phyloP scores from a whole-genome alignment of 768 basidiomycete species.

The Russula sp. region DNA sequence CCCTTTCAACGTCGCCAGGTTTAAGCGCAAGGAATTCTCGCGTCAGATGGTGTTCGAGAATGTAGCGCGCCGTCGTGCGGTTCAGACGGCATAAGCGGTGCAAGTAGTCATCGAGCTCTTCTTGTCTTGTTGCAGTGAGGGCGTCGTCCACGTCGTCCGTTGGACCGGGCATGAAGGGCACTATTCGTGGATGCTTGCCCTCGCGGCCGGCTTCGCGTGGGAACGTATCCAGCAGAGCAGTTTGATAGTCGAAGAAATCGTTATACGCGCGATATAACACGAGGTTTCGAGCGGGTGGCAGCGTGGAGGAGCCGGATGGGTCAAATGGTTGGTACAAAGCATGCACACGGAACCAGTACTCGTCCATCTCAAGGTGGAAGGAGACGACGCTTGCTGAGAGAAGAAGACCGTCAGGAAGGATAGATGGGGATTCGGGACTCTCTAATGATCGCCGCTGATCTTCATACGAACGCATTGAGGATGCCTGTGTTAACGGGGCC shows the following conservation, averaged over 20 bases:
- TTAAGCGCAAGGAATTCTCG: constrained; percentile 79
- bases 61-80: constrained; percentile 60
- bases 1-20: constrained; percentile 78
- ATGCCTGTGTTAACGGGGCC: constrained; percentile 22
- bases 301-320: constrained; percentile 45
- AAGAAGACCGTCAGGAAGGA: constrained; percentile 78
- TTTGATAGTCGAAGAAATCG: constrained; percentile 98
- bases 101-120: constrained; percentile 87
- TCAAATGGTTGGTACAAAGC: constrained; percentile 83
- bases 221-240: constrained; percentile 77
- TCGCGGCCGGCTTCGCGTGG: constrained; percentile 87
- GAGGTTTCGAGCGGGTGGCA: constrained; percentile 69
- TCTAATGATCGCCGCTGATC: constrained; percentile 29
- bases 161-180: constrained; percentile 98
- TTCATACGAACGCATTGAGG: constrained; percentile 24
- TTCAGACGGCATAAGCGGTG: constrained; percentile 71
- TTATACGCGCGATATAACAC: constrained; percentile 93
- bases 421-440: constrained; percentile 39
- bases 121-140: constrained; percentile 71
- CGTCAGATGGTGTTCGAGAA: constrained; percentile 75
- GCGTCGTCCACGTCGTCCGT: constrained; percentile 75
- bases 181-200: constrained; percentile 58
- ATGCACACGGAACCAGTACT: constrained; percentile 96
- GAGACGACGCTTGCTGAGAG: constrained; percentile 86
- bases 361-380: constrained; percentile 94